These are phyloP conservation scores for Cryptococcus amylolentus DNA, from an alignment of 1,284 basidiomycete genomes.

Conservation along the genomic window DNA sequence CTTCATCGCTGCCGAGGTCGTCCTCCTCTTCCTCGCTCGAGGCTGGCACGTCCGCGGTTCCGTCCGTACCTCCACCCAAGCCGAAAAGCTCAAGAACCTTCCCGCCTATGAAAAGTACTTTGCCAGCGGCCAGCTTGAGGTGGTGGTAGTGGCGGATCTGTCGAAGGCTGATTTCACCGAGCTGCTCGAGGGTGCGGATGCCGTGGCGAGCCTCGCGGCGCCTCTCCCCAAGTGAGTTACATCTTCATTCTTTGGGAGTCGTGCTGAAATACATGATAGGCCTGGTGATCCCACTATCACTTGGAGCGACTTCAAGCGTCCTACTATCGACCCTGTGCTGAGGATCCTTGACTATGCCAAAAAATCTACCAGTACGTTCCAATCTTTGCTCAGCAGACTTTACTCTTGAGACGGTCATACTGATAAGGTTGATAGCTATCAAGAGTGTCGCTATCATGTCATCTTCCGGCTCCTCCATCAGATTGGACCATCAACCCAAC, in stretches of 20 bases:
- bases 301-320: constrained; percentile 48
- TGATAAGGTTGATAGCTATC: constrained; percentile 24
- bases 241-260: background rate
- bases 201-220: background rate
- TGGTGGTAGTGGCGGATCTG: background rate
- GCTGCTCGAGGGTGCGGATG: background rate
- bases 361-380: constrained; percentile 28
- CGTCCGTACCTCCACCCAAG: background rate
- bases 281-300: constrained; percentile 6
- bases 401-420: background rate
- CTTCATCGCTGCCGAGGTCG: background rate
- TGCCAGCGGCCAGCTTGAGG: background rate
- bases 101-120: background rate
- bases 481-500: constrained; percentile 13
- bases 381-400: no score
- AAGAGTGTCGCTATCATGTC: constrained; percentile 52
- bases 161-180: constrained; percentile 2
- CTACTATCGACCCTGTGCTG: constrained; percentile 52
- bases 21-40: background rate
- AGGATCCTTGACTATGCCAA: constrained; percentile 46
- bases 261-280: no score
- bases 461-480: constrained; percentile 46
- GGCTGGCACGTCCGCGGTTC: background rate
- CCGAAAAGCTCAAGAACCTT: background rate
- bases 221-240: background rate